Conservation (phyloP, 148 eudicot species). For the Gaultheria prostrata region DNA sequence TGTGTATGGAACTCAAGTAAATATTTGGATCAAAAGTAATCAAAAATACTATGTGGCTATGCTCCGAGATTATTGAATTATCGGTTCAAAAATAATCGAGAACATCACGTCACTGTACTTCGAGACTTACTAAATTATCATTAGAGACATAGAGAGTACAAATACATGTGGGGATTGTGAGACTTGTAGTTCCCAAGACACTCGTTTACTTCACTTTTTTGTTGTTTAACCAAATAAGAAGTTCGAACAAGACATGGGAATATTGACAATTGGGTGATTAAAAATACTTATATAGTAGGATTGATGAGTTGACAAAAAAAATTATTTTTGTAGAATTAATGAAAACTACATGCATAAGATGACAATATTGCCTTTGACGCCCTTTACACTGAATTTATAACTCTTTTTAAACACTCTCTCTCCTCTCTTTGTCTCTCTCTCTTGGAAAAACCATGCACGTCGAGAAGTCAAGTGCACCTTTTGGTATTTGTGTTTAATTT, state of each 20-base stretch:
- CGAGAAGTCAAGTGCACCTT: background rate
- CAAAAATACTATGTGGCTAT: too few relatives aligned
- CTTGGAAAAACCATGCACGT: background rate
- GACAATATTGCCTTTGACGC: slow-evolving; percentile 17
- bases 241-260: slow-evolving; percentile 21
- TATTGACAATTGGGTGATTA: slow-evolving; percentile 18
- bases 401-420: background rate
- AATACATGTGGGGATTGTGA: slow-evolving; percentile 1
- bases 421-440: background rate
- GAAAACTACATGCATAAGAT: slow-evolving; percentile 18
- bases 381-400: slow-evolving; percentile 3
- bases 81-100: too few relatives aligned
- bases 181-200: background rate
- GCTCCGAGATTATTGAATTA: too few relatives aligned
- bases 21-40: too few relatives aligned
- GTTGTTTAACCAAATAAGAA: slow-evolving; percentile 12
- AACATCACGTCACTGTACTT: too few relatives aligned
- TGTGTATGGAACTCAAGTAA: too few relatives aligned
- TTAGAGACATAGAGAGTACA: background rate
- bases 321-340: background rate
- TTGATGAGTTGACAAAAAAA: slow-evolving; percentile 7
- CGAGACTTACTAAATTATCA: too few relatives aligned
- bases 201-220: background rate
- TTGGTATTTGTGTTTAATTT: background rate
- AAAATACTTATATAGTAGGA: background rate